Percentiles rank a stretch among this genome's conserved stretches.
Conservation (phyloP, 75 land plant species). For the Pseudotsuga menziesii region DNA sequence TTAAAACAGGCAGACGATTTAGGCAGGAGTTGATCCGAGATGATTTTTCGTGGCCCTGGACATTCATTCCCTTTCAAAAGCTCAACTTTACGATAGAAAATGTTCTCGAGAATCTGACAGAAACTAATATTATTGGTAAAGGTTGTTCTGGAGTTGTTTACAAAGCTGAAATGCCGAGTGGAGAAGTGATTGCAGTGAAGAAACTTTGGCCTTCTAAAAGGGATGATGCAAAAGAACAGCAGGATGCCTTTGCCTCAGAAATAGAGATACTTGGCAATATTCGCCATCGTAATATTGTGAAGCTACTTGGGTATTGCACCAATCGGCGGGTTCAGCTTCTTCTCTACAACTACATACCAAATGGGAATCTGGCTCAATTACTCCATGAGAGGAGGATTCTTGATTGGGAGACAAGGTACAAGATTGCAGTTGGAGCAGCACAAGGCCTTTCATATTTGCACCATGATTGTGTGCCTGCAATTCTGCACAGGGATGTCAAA, state of each 20-base stretch:
- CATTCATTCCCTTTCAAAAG: constrained; percentile 83
- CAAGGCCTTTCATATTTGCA: constrained; percentile 90
- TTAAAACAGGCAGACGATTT: constrained; percentile 24
- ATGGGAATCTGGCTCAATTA: constrained; percentile 80
- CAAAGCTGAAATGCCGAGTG: constrained; percentile 83
- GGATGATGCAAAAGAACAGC: constrained; percentile 36
- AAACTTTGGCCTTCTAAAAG: constrained; percentile 62
- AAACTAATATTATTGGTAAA: constrained; percentile 76
- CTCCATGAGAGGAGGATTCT: constrained; percentile 56
- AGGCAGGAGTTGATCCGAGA: constrained; percentile 31
- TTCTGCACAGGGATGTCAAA: constrained; percentile 88
- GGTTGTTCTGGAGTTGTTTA: constrained; percentile 91
- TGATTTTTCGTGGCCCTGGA: constrained; percentile 90
- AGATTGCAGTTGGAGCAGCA: constrained; percentile 80
- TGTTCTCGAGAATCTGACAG: constrained; percentile 64
- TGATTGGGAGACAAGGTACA: constrained; percentile 82
- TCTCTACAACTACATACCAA: constrained; percentile 76
- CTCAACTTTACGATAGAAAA: constrained; percentile 72
- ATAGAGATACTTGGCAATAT: constrained; percentile 83
- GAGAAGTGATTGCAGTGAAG: constrained; percentile 90
- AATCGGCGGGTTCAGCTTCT: constrained; percentile 72
- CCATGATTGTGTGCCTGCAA: constrained; percentile 84
- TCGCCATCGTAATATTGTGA: constrained; percentile 85
- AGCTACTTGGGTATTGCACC: constrained; percentile 78
- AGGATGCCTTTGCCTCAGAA: constrained; percentile 75